Percentiles rank a stretch among this genome's conserved stretches.
phyloP scores from a whole-genome alignment of 2,329 filamentous ascomycete genomes.

The Neonectria hederae region DNA sequence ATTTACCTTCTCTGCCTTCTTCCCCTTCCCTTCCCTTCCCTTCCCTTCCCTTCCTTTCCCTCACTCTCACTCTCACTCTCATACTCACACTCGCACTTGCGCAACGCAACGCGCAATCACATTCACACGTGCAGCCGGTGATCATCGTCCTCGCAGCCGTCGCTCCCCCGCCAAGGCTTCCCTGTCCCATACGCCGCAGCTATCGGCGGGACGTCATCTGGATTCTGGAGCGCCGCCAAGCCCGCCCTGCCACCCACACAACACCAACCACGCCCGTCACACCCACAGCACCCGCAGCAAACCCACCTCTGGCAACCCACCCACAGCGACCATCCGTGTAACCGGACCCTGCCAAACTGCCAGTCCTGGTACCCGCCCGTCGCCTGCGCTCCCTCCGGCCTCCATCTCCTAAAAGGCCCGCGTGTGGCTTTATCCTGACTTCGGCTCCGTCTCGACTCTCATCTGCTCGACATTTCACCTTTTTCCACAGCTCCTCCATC shows the following conservation, averaged over 20 bases:
- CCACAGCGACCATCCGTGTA: constrained; percentile 35
- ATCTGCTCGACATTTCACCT: constrained; percentile 23
- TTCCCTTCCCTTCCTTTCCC: background rate
- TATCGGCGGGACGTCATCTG: constrained; percentile 42
- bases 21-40: too few species aligned
- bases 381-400: constrained; percentile 15
- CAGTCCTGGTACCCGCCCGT: constrained; percentile 33
- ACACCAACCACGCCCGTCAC: constrained; percentile 18
- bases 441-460: constrained; percentile 33
- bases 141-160: constrained; percentile 4
- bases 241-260: constrained; percentile 28
- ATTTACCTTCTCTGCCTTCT: background rate
- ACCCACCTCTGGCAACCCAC: constrained; percentile 28
- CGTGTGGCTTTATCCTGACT: constrained; percentile 34
- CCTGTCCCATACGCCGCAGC: constrained; percentile 17
- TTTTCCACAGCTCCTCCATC: constrained; percentile 21
- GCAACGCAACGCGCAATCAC: background rate
- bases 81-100: background rate
- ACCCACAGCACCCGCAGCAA: constrained; percentile 26
- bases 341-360: constrained; percentile 39
- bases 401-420: constrained; percentile 41
- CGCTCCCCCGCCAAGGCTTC: constrained; percentile 14
- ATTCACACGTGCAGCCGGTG: constrained; percentile 10
- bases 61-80: background rate
- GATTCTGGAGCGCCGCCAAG: constrained; percentile 38